Base-by-base conservation (phyloP, 2,329 filamentous ascomycete genomes). In the Botrytis squamosa region DNA sequence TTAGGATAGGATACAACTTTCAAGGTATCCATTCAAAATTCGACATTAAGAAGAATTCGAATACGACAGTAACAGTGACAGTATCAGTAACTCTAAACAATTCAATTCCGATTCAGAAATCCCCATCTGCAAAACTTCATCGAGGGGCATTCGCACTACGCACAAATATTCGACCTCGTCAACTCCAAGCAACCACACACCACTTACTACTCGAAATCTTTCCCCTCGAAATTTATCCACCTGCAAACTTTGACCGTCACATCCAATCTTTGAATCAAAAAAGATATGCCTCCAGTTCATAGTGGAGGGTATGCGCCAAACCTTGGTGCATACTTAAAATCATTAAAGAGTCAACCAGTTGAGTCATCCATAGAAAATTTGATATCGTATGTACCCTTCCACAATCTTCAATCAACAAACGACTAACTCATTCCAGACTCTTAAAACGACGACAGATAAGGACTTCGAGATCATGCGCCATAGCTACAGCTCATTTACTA, bases 401-500 rank as follows among this genome's bases (percentile, higher is more conserved):
- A 59, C 42, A n/a, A 42, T 33, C 38, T 67, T 67, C n/a, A 4
- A n/a, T 55, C 40, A n/a, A 62, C 60, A 44, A 40, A 29, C 68
- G 16, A 71, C 74, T 78, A 49, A 80, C 63, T 38, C 12, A 52
- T 52, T 64, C 20, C 71, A 83, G 93, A 70, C 90, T 98, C 33
- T 88, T 99, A 77, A 98, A 97, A 83, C 88, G 95, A 81, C 88
- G 95, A 79, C 95, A 98, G 81, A 97, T 99, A 80, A 90, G 89
- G 75, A 93, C 93, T 77, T 93, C 95, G 65, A 90, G 96, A 82
- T 90, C 93, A 82, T 98, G 95, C 84, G 96, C 96, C 73, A 90
- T 96, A 74, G 95, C 95, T 75, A 98, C 95, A 4, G 93, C 95
- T 36, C 92, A 97, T 79, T 90, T 98, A 42, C 90, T 99, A 62